Conservation (phyloP, 2,329 filamentous ascomycete genomes). For the Xylogone sp. region DNA sequence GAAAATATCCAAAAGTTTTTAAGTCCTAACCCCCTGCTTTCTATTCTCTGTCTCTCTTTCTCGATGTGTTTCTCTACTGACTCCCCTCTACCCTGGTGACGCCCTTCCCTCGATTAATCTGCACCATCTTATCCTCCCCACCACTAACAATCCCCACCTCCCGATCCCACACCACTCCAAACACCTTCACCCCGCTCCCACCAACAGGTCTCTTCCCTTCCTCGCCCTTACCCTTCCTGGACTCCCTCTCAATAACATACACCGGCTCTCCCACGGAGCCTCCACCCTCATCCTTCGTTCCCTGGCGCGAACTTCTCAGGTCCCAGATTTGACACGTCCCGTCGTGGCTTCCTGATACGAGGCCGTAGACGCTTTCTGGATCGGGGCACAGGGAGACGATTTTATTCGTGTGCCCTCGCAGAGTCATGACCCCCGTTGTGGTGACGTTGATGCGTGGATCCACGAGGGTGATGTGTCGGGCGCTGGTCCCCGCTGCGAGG, state of each 20-base stretch:
- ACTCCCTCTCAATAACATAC: constrained; percentile 73
- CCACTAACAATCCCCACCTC: constrained; percentile 85
- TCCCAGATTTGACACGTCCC: constrained; percentile 95
- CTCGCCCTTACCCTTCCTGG: constrained; percentile 46
- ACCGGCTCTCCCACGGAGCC: constrained; percentile 66
- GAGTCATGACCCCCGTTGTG: constrained; percentile 80
- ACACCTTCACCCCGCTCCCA: constrained; percentile 86
- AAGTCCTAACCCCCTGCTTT: too few species aligned
- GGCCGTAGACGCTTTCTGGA: constrained; percentile 67
- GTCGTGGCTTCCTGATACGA: constrained; percentile 88
- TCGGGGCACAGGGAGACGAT: constrained; percentile 47
- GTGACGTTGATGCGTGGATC: constrained; percentile 79
- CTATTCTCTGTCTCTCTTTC: too few species aligned
- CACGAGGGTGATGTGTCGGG: constrained; percentile 86
- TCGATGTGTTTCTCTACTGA: too few species aligned
- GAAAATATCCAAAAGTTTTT: too few species aligned
- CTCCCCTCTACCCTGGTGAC: constrained; percentile 24
- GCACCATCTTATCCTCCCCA: constrained; percentile 91
- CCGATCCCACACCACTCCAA: constrained; percentile 81
- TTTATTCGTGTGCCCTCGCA: constrained; percentile 82
- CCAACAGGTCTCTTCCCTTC: constrained; percentile 58
- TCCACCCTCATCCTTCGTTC: constrained; percentile 55
- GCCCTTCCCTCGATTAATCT: constrained; percentile 62
- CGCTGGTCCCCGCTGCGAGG: constrained; percentile 73
- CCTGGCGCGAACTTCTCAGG: constrained; percentile 65